Evolutionary conservation across 306 rosid genomes (phyloP), one percentile per base, ranked within the genome.

Genomic region (Carpinus fangiana): DNA sequence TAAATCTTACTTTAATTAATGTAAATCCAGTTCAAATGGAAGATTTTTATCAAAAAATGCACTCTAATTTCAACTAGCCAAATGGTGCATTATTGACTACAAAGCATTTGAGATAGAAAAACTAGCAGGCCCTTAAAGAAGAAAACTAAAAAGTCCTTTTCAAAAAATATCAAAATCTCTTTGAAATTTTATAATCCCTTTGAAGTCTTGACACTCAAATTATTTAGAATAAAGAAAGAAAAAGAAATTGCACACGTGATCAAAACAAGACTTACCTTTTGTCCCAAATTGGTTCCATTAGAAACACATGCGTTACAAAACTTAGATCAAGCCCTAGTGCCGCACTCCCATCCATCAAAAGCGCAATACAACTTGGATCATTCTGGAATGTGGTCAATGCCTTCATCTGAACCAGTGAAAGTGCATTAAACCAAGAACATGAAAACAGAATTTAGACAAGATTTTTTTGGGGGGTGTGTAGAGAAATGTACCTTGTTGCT

Each of bases 241-340:
- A 60, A 13, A 26, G 1, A 62, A 3, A 54, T 69, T 70, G 71
- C n/a, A 64, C 38, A 69, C 68, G n/a, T 26, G 77, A 83, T 62
- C 50, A 21, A 81, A 54, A 71, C 20, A 50, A 72, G 78, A 60
- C 75, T 64, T 66, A 95, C 99, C 99, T 95, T 89, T 88, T 85
- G 90, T 95, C 97, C 98, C 99, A 95, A 57, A 95, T 93, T 70
- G 99, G 99, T 83, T 95, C 99, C 99, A 95, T 95, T 74, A 95
- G 52, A 84, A 91, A 95, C 38, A 95, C 98, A 65, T 82, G 93
- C 0, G 98, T 87, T 43, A 93, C 98, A 83, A 95, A 95, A 86
- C 98, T 95, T 88, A 95, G 79, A 84, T 95, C 98, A 17, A 95
- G 98, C 82, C 98, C 98, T 89, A 95, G 72, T 34, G 98, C 98